Percentiles rank a stretch among this genome's conserved stretches.
These are phyloP conservation scores for Juncus effusus DNA, from an alignment of 176 grass and related monocot genomes.

Conservation along the genomic window DNA sequence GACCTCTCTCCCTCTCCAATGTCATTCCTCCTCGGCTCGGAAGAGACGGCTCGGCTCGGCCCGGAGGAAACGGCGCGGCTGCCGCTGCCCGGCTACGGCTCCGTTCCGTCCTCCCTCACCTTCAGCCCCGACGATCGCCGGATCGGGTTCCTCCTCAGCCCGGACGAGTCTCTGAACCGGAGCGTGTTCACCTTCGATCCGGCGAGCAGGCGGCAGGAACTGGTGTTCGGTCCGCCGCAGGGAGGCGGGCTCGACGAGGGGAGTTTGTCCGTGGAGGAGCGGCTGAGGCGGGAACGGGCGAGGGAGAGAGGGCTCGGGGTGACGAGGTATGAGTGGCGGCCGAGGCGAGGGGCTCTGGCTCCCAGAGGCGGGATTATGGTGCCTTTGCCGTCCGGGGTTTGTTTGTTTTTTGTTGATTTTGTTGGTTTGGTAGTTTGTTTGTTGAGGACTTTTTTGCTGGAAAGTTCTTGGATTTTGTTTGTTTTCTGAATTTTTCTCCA, in stretches of 20 bases:
- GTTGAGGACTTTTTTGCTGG: neutral
- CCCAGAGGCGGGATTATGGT: slow-evolving; percentile 64
- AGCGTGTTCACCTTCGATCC: slow-evolving; percentile 72
- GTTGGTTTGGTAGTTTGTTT: neutral
- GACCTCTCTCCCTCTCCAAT: slow-evolving; percentile 42
- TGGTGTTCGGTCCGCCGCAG: slow-evolving; percentile 65
- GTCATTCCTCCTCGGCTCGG: slow-evolving; percentile 33
- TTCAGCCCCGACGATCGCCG: slow-evolving; percentile 87
- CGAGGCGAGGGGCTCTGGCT: slow-evolving; percentile 26
- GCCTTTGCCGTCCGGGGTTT: slow-evolving; percentile 78
- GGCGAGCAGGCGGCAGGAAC: slow-evolving; percentile 45
- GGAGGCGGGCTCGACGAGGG: slow-evolving; percentile 81
- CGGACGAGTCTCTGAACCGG: slow-evolving; percentile 76
- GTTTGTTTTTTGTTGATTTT: slow-evolving; percentile 35
- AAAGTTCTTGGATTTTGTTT: neutral
- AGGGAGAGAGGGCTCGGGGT: slow-evolving; percentile 92
- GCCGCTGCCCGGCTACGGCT: slow-evolving; percentile 75
- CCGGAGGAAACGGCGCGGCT: slow-evolving; percentile 86
- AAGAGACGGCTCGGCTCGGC: slow-evolving; percentile 29
- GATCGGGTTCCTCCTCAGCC: slow-evolving; percentile 70
- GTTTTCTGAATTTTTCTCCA: no score
- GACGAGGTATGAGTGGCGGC: slow-evolving; percentile 79
- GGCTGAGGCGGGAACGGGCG: slow-evolving; percentile 71
- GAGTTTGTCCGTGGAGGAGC: slow-evolving; percentile 82
- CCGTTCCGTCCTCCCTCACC: slow-evolving; percentile 55